These are phyloP conservation scores for Arabidopsis suecica DNA, from an alignment of 345 rosid genomes.

Conservation along the genomic window DNA sequence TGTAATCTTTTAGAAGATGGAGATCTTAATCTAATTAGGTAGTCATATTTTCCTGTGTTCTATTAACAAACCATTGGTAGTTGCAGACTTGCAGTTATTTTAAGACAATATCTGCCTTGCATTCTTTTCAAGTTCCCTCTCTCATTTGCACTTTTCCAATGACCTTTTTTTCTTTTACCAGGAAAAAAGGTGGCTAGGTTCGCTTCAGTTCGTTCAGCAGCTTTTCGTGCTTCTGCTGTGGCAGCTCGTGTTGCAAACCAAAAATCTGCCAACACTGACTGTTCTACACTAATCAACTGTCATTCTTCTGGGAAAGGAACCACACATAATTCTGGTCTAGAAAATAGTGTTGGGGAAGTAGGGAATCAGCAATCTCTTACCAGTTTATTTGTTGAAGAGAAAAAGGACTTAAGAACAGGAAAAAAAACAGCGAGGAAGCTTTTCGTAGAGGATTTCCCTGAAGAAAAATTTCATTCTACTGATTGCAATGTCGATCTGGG, in stretches of 20 bases:
- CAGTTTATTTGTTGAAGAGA: conserved; percentile 39
- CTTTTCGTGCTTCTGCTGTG: conserved; percentile 73
- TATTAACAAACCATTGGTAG: background rate
- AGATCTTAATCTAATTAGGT: background rate
- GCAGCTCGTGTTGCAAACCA: conserved; percentile 52
- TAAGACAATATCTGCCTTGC: background rate
- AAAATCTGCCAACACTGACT: conserved; percentile 34
- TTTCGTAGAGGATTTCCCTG: conserved; percentile 50
- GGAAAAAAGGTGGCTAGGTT: conserved; percentile 51
- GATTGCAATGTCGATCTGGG: background rate
- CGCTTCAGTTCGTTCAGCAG: conserved; percentile 70
- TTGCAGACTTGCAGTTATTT: background rate
- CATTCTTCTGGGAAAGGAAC: conserved; percentile 50
- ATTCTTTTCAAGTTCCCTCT: conserved; percentile 23
- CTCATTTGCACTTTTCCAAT: conserved; percentile 14
- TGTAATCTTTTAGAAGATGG: background rate
- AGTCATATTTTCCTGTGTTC: background rate
- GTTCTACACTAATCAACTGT: conserved; percentile 38
- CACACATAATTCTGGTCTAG: conserved; percentile 33
- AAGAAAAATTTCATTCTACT: conserved; percentile 39
- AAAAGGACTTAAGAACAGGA: conserved; percentile 40
- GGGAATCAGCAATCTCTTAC: conserved; percentile 39
- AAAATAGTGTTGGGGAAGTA: conserved; percentile 45
- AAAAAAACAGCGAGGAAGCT: conserved; percentile 65
- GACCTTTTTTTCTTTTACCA: conserved; percentile 2